phyloP scores from a whole-genome alignment of 2,329 filamentous ascomycete species.

The Talaromyces sp. region DNA sequence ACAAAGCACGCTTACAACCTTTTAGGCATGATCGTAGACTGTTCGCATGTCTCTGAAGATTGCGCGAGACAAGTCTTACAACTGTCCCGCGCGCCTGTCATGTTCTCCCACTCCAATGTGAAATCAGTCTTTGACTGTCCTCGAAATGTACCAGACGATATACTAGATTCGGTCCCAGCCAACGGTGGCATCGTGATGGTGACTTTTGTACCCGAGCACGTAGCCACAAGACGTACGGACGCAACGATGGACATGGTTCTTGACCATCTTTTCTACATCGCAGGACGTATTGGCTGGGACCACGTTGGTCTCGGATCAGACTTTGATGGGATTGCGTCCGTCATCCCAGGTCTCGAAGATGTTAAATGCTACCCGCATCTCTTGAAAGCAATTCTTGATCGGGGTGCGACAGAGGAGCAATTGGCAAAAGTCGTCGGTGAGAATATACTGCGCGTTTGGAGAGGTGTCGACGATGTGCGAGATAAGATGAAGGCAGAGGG shows the following conservation, averaged over 20 bases:
- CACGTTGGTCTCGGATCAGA: background rate
- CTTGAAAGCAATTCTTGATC: background rate
- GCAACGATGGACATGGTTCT: background rate
- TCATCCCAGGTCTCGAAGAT: background rate
- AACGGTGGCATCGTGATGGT: slow-evolving; percentile 1
- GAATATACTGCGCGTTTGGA: background rate
- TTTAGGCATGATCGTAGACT: background rate
- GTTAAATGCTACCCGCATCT: background rate
- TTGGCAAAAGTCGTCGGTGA: background rate
- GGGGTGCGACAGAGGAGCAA: background rate
- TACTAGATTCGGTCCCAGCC: background rate
- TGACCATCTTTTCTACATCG: background rate
- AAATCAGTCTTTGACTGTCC: background rate
- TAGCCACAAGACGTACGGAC: background rate
- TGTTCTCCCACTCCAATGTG: background rate
- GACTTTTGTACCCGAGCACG: background rate
- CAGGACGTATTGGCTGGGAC: background rate
- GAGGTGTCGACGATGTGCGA: background rate
- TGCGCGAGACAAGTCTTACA: background rate
- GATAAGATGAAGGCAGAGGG: no score
- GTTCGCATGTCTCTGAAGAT: background rate
- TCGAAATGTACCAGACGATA: background rate
- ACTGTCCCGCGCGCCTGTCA: background rate
- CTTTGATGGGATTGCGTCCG: background rate
- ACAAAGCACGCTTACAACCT: background rate